phyloP scores from a whole-genome alignment of 768 basidiomycete species.

The Rhodotorula paludigena region DNA sequence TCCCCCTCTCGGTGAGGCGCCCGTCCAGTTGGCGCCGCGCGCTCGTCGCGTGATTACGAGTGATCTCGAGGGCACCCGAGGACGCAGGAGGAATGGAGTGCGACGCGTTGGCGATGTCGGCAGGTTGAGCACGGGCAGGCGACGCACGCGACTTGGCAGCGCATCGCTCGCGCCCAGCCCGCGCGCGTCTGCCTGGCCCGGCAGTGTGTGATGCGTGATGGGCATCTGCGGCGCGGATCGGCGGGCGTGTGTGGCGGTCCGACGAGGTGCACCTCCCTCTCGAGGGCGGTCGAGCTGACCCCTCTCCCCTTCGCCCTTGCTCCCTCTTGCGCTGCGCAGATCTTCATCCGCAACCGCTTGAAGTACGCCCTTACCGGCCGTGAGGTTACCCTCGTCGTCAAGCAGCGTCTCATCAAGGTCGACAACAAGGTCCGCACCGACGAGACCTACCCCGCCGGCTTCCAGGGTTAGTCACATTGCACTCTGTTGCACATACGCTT shows the following conservation, averaged over 20 bases:
- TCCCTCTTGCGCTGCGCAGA: too few relatives aligned
- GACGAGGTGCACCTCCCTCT: neutral
- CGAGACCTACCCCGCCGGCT: constrained; percentile 91
- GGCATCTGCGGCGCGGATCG: too few relatives aligned
- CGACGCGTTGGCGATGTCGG: too few relatives aligned
- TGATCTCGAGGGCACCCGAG: too few relatives aligned
- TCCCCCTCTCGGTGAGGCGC: constrained; percentile 64
- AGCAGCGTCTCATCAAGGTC: constrained; percentile 95
- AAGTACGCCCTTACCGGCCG: constrained; percentile 97
- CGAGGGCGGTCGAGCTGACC: neutral
- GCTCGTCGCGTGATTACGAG: too few relatives aligned
- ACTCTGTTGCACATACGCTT: neutral
- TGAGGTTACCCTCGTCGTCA: constrained; percentile 91
- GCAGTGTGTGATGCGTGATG: too few relatives aligned
- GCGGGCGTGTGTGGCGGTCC: neutral
- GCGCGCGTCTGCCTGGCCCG: too few relatives aligned
- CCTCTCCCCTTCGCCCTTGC: too few relatives aligned
- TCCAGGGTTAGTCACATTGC: constrained; percentile 67
- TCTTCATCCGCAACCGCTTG: constrained; percentile 97
- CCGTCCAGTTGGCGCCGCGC: too few relatives aligned
- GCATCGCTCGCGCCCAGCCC: too few relatives aligned
- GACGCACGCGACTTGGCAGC: too few relatives aligned
- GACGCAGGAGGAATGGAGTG: too few relatives aligned
- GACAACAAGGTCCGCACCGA: constrained; percentile 98
- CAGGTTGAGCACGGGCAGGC: neutral